Evolutionary conservation across 805 yeast species (phyloP).

Genomic region (Scheffersomyces stipitis): DNA sequence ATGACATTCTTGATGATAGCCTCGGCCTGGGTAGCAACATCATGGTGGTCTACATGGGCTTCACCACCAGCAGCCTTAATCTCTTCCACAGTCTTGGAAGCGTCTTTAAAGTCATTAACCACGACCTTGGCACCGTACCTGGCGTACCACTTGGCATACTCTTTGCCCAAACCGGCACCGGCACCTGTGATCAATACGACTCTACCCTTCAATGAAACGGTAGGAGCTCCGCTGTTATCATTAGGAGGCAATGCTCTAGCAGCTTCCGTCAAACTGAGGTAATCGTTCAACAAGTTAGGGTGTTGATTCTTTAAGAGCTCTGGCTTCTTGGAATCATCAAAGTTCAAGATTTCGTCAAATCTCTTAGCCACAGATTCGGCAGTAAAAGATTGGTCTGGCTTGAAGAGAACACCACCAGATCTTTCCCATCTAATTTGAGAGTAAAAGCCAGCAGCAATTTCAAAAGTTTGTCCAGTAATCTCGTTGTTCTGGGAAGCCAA

Average conservation of each 20-base stretch:
- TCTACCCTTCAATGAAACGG: slow-evolving; percentile 68
- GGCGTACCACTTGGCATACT: slow-evolving; percentile 83
- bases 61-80: slow-evolving; percentile 69
- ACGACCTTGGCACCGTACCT: slow-evolving; percentile 94
- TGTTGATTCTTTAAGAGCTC: slow-evolving; percentile 53
- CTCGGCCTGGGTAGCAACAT: slow-evolving; percentile 74
- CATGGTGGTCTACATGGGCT: slow-evolving; percentile 82
- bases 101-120: slow-evolving; percentile 84
- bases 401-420: slow-evolving; percentile 80
- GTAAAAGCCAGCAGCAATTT: slow-evolving; percentile 91
- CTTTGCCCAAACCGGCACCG: slow-evolving; percentile 90
- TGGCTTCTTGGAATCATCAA: slow-evolving; percentile 55
- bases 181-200: slow-evolving; percentile 95
- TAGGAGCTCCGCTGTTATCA: slow-evolving; percentile 39
- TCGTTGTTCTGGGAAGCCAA: slow-evolving; percentile 63
- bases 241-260: slow-evolving; percentile 52
- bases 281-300: slow-evolving; percentile 75
- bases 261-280: slow-evolving; percentile 55
- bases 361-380: slow-evolving; percentile 79
- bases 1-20: slow-evolving; percentile 77
- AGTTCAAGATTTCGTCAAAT: slow-evolving; percentile 63
- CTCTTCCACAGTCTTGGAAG: slow-evolving; percentile 71
- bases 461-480: slow-evolving; percentile 76
- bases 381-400: slow-evolving; percentile 73
- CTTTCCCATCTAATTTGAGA: slow-evolving; percentile 96